Evolutionary conservation across 139 green algal species (phyloP).

Genomic region (Bryopsis sp.): DNA sequence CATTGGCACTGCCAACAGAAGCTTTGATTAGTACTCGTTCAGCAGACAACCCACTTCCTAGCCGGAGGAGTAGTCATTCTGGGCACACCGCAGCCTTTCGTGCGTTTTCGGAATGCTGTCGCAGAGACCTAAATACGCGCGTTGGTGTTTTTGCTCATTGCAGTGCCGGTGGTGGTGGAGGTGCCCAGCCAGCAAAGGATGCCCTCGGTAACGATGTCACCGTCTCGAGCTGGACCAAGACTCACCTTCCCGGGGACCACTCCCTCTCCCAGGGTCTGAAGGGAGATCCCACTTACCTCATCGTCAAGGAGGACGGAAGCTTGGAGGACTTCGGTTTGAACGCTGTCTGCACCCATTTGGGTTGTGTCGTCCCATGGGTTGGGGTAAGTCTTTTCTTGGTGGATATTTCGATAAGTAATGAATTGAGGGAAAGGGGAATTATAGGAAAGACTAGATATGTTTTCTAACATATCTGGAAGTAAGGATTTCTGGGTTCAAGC

Average conservation of each 20-base stretch:
- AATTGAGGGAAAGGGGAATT: background rate
- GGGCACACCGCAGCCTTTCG: too few relatives aligned
- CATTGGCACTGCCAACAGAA: too few relatives aligned
- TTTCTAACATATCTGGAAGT: background rate
- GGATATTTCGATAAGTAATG: background rate
- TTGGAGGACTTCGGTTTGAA: constrained; percentile 95
- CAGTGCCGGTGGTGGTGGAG: constrained; percentile 63
- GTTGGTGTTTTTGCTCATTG: too few relatives aligned
- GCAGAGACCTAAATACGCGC: too few relatives aligned
- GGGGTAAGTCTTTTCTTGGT: constrained; percentile 35
- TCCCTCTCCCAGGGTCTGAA: constrained; percentile 93
- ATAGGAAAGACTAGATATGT: background rate
- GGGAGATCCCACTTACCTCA: constrained; percentile 96
- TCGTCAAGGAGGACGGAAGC: constrained; percentile 70
- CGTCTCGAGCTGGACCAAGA: constrained; percentile 67
- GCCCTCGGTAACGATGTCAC: constrained; percentile 91
- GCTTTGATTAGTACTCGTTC: too few relatives aligned
- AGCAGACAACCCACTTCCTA: too few relatives aligned
- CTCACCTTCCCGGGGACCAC: constrained; percentile 72
- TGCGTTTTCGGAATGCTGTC: too few relatives aligned
- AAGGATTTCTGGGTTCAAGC: too few relatives aligned
- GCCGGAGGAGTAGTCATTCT: too few relatives aligned
- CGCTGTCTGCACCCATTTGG: constrained; percentile 98
- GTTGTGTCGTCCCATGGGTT: constrained; percentile 99
- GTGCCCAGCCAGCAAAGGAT: constrained; percentile 85